Conservation (phyloP, 164 flowering plant genomes). For the Aristolochia fimbriata region DNA sequence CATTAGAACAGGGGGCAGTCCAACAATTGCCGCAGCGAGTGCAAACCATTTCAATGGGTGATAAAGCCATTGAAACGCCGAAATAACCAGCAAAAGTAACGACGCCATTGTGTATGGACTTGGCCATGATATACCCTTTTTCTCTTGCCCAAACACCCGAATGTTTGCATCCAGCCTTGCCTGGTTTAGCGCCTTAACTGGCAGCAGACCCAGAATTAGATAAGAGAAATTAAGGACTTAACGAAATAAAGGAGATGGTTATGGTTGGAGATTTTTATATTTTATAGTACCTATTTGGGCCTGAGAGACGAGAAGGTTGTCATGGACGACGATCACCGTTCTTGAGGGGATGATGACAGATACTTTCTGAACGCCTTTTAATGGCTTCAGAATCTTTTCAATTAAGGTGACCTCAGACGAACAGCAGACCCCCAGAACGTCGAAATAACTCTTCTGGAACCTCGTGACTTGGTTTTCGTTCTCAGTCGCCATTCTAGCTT, state of each 20-base stretch:
- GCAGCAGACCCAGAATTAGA: background rate
- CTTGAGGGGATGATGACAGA: constrained; percentile 65
- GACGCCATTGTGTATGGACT: constrained; percentile 54
- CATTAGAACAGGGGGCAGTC: constrained; percentile 49
- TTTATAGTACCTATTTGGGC: constrained; percentile 50
- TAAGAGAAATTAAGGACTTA: too few relatives aligned
- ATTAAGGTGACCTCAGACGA: constrained; percentile 66
- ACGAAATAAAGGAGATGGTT: too few relatives aligned
- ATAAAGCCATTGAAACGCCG: constrained; percentile 42
- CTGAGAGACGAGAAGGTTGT: constrained; percentile 47
- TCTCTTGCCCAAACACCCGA: constrained; percentile 34
- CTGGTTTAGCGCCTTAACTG: constrained; percentile 75
- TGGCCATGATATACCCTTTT: constrained; percentile 56
- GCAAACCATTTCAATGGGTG: constrained; percentile 65
- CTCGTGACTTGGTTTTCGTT: constrained; percentile 14
- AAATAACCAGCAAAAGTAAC: constrained; percentile 40
- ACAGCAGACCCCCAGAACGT: constrained; percentile 82
- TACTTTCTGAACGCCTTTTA: constrained; percentile 60
- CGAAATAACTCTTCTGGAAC: constrained; percentile 72
- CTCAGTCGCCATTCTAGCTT: constrained; percentile 8
- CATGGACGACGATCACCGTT: constrained; percentile 79
- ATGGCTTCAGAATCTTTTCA: constrained; percentile 46
- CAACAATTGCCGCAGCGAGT: constrained; percentile 48
- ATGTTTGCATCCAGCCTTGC: constrained; percentile 80
- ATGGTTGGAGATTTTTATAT: too few relatives aligned